Evolutionary conservation across 495 filamentous ascomycete genomes (phyloP), one percentile per base, ranked within the genome.

Genomic region (Glutinoglossum americanum): DNA sequence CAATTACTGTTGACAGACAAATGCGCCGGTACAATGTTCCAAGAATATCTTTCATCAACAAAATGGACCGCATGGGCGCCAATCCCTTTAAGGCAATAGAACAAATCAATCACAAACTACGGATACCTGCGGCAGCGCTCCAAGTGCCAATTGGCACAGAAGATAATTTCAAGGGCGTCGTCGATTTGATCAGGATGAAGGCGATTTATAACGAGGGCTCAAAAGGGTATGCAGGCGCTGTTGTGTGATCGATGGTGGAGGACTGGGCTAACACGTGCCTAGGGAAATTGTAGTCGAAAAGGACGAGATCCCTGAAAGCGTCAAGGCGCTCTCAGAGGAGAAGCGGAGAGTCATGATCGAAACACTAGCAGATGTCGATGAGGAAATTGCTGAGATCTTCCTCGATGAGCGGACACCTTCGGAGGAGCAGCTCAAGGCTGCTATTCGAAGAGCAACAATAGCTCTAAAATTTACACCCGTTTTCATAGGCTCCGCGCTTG

Each of bases 31-130:
- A 99, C 73, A 94, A 96, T 65, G 80, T 99, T 55, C 93, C 93
- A 35, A 76, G 93, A 60, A 84, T 99, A 63, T 89, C 83, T 57
- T 99, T 99, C 67, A 76, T 99, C 63, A 99, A 99, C 74, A 99
- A 99, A 77, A 99, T 99, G 93, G 93, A 99, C 65, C 87, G 93
- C 59, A 94, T 94, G 82, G 93, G 93, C 53, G 87, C 93, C 58
- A 97, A 99, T 67, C 93, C 93, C 1, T 99, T 92, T 80, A 95
- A 93, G 72, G 89, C 88, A 0, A 80, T 97, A 49, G 92, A 97
- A 25, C 87, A 94, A 74, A 96, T 99, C 73, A 96, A 94, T 70
- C 78, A 79, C 62, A 97, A 97, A 71, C 77, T 99, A 54, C 85
- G 87, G 70, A 77, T 99, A 17, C 80, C 85, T 5, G 93, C 93